A percentile compares a stretch with the other conserved stretches of the same genome.
These are phyloP conservation scores for Citropsis articulata DNA, from an alignment of 345 rosid genomes.

Conservation along the genomic window DNA sequence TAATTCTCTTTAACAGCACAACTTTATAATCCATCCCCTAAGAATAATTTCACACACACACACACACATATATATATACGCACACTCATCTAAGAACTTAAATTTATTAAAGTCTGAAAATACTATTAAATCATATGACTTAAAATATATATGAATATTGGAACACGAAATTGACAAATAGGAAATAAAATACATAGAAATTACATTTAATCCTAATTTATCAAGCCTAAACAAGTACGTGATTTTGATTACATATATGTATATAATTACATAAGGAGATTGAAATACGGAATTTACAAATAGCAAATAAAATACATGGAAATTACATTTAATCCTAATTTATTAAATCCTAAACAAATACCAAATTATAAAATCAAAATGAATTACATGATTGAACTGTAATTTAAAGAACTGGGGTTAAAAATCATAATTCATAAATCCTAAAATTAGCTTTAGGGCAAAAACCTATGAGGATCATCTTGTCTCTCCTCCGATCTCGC, in stretches of 20 bases:
- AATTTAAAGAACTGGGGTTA: background rate
- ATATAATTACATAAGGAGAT: too few relatives aligned
- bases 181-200: too few relatives aligned
- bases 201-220: background rate
- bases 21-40: too few relatives aligned
- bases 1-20: accelerated
- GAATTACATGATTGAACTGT: background rate
- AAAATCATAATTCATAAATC: background rate
- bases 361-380: background rate
- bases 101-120: too few relatives aligned
- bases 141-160: too few relatives aligned
- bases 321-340: background rate
- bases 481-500: conserved; percentile 44
- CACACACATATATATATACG: too few relatives aligned
- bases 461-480: conserved; percentile 41
- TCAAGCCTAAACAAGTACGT: background rate
- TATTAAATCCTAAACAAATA: background rate
- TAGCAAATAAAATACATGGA: background rate
- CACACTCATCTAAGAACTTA: too few relatives aligned
- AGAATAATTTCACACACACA: too few relatives aligned
- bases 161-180: too few relatives aligned
- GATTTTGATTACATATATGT: too few relatives aligned
- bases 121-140: too few relatives aligned
- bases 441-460: conserved; percentile 33
- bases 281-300: too few relatives aligned